These are phyloP conservation scores for Aspergillus asperescens DNA, from an alignment of 495 filamentous ascomycete species.

Conservation along the genomic window DNA sequence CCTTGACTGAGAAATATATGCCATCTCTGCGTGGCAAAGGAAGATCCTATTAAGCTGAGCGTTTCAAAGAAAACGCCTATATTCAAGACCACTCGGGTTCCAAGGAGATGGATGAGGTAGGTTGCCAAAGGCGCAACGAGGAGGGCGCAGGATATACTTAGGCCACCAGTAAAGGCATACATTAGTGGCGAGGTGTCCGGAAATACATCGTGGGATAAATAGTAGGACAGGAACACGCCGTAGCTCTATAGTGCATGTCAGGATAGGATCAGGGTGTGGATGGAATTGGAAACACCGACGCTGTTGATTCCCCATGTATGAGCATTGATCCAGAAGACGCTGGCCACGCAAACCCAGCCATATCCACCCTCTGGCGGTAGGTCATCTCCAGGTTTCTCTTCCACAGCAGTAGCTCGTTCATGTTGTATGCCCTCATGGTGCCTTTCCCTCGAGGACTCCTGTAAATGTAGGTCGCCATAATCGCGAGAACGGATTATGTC, in stretches of 20 bases:
- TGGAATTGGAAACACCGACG: constrained; percentile 30
- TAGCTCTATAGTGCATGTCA: constrained; percentile 38
- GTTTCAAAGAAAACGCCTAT: constrained; percentile 57
- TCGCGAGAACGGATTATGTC: constrained; percentile 34
- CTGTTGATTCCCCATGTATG: constrained; percentile 54
- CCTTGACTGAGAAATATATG: constrained; percentile 74
- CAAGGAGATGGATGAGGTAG: constrained; percentile 46
- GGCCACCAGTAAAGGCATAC: constrained; percentile 70
- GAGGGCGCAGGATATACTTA: constrained; percentile 61
- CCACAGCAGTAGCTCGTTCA: background rate
- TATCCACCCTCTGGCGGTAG: constrained; percentile 51
- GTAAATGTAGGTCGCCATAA: constrained; percentile 16
- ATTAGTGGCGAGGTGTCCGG: constrained; percentile 52
- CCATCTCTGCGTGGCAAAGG: constrained; percentile 64
- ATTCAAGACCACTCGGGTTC: constrained; percentile 53
- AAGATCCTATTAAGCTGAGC: constrained; percentile 57
- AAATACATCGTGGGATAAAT: constrained; percentile 55
- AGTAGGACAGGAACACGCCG: constrained; percentile 68
- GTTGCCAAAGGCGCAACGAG: constrained; percentile 63
- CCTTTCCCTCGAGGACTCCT: background rate
- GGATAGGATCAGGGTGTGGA: background rate
- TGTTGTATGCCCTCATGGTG: constrained; percentile 11
- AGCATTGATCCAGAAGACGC: constrained; percentile 49
- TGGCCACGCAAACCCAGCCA: constrained; percentile 50
- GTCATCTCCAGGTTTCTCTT: constrained; percentile 27